Percentiles rank a stretch among this genome's conserved stretches.
Evolutionary conservation across 2,329 filamentous ascomycete genomes (phyloP).

Genomic region (Penicillium corylophilum): DNA sequence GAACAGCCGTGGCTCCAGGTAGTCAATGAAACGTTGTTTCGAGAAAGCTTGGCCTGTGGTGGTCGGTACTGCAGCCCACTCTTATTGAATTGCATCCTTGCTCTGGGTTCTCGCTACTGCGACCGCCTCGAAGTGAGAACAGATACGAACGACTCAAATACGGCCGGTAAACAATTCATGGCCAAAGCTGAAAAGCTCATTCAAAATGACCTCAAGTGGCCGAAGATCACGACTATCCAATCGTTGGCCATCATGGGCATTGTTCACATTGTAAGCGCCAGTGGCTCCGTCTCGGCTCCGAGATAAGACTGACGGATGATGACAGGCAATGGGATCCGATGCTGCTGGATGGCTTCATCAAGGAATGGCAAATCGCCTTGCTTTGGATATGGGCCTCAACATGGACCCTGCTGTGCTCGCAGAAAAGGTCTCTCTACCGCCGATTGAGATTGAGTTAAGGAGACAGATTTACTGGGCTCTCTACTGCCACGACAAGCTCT

Average conservation of each 20-base stretch:
- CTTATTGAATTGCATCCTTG: constrained; percentile 36
- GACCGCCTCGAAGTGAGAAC: constrained; percentile 33
- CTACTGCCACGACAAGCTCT: constrained; percentile 38
- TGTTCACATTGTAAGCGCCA: constrained; percentile 26
- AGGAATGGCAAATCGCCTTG: constrained; percentile 39
- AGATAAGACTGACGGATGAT: neutral
- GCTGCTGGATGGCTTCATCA: constrained; percentile 39
- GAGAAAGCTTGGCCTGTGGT: constrained; percentile 24
- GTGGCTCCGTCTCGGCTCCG: neutral
- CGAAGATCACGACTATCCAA: constrained; percentile 41
- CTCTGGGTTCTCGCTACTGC: constrained; percentile 35
- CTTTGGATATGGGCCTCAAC: constrained; percentile 42
- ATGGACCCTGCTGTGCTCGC: constrained; percentile 31
- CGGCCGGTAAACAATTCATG: constrained; percentile 34
- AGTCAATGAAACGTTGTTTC: constrained; percentile 37
- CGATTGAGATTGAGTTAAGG: constrained; percentile 32
- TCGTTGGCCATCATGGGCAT: constrained; percentile 32
- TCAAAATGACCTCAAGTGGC: constrained; percentile 24
- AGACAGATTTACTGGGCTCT: constrained; percentile 40
- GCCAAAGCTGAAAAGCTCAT: constrained; percentile 27
- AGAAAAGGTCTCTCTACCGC: constrained; percentile 24
- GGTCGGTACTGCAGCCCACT: constrained; percentile 35
- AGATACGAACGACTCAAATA: constrained; percentile 32
- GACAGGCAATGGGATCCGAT: constrained; percentile 36
- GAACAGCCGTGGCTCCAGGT: constrained; percentile 40